Conservation (phyloP, 164 flowering plant genomes). For the Stephania cephalantha region DNA sequence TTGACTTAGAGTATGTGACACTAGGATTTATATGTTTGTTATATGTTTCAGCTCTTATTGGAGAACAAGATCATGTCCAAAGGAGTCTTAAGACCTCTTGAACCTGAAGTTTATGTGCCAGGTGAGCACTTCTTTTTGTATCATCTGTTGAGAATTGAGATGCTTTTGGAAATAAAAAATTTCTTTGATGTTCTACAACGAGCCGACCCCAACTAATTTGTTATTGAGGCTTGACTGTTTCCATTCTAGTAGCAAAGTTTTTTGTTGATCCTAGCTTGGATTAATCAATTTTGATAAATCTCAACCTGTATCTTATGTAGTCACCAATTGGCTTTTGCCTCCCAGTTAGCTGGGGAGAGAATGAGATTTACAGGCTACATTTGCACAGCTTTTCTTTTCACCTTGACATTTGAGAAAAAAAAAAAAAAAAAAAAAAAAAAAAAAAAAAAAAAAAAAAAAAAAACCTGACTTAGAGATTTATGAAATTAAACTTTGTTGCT, state of each 20-base stretch:
- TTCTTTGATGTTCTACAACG: neutral
- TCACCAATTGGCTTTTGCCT: neutral
- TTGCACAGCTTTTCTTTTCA: neutral
- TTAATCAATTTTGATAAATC: neutral
- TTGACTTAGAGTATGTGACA: neutral
- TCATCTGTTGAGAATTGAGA: no score
- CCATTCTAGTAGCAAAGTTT: no score
- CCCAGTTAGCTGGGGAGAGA: neutral
- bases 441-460: neutral
- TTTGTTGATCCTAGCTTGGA: no score
- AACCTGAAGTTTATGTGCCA: constrained; percentile 82
- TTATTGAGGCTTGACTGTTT: no score
- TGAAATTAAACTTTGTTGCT: neutral
- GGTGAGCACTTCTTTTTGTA: constrained; percentile 31
- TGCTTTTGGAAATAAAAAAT: neutral
- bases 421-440: neutral
- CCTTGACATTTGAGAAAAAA: neutral
- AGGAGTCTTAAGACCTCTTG: constrained; percentile 78
- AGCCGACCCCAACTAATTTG: no score
- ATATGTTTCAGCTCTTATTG: constrained; percentile 60
- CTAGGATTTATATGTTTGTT: constrained; percentile 1
- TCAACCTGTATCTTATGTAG: neutral
- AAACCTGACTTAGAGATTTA: neutral
- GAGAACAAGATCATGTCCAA: constrained; percentile 55
- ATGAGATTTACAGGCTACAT: neutral